phyloP scores from a whole-genome alignment of 768 basidiomycete species.

The Boletus rubropictus region DNA sequence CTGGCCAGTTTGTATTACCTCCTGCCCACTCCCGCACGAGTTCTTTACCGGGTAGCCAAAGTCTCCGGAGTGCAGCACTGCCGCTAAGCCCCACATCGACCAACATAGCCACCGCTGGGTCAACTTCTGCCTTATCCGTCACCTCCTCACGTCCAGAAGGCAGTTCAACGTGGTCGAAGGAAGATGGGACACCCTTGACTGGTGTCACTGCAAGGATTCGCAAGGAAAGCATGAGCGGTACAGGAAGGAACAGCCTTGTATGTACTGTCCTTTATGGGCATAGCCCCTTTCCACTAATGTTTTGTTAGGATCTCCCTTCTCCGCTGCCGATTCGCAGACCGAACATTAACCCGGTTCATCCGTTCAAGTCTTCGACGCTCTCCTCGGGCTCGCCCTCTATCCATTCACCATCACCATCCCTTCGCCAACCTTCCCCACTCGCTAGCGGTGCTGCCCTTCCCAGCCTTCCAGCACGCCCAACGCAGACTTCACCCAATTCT shows the following conservation, averaged over 20 bases:
- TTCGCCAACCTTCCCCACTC: conserved; percentile 44
- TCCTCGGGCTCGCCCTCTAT: conserved; percentile 46
- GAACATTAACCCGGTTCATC: conserved; percentile 37
- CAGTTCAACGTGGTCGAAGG: conserved; percentile 33
- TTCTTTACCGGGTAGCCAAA: conserved; percentile 35
- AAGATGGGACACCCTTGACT: conserved; percentile 31
- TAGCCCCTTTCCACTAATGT: conserved; percentile 4
- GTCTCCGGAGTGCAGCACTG: conserved; percentile 30
- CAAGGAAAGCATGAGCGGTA: conserved; percentile 45
- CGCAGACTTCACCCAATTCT: conserved; percentile 36
- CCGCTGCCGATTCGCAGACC: conserved; percentile 43
- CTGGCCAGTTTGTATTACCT: conserved; percentile 43
- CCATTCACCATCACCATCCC: conserved; percentile 44
- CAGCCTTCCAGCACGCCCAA: conserved; percentile 33
- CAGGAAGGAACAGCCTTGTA: conserved; percentile 30
- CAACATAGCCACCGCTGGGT: conserved; percentile 26
- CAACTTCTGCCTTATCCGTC: conserved; percentile 37
- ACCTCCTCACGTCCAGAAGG: conserved; percentile 37
- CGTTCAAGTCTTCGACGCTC: conserved; percentile 47
- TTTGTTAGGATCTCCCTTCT: conserved; percentile 34
- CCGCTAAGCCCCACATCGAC: conserved; percentile 35
- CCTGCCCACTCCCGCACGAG: conserved; percentile 31
- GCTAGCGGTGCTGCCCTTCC: conserved; percentile 27
- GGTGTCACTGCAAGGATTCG: conserved; percentile 42
- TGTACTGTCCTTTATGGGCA: background rate